phyloP scores from a whole-genome alignment of 2,329 filamentous ascomycete species.

The Tolypocladium guangdongense region DNA sequence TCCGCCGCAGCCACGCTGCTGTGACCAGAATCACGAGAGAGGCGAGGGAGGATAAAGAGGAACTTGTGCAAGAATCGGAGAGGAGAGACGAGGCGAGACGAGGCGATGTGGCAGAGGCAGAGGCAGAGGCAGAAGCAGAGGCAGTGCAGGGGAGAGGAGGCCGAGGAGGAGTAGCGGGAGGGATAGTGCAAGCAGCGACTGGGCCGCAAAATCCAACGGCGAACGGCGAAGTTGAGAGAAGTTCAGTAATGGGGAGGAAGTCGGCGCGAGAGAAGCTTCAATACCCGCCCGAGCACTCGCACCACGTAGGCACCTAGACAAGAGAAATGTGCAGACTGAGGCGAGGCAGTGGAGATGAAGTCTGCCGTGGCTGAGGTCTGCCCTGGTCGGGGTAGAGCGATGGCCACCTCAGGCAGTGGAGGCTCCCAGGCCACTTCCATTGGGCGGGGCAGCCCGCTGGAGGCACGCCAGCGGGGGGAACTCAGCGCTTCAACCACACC shows the following conservation, averaged over 20 bases:
- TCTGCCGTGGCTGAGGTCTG: background rate
- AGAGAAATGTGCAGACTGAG: background rate
- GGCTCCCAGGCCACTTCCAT: background rate
- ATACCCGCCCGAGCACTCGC: background rate
- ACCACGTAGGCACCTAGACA: background rate
- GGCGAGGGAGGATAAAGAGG: background rate
- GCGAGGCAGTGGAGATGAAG: background rate
- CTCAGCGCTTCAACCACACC: background rate
- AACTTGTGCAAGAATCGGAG: background rate
- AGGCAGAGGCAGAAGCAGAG: background rate
- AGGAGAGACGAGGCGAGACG: background rate
- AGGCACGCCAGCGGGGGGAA: background rate
- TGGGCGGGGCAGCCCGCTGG: background rate
- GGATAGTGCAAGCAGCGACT: background rate
- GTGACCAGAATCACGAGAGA: background rate
- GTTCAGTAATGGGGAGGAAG: background rate
- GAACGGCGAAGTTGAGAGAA: background rate
- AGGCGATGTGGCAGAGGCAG: background rate
- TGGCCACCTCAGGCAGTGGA: background rate
- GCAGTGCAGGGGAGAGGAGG: no score
- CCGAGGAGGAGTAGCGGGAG: background rate
- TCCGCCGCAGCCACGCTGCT: background rate
- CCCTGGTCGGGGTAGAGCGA: background rate
- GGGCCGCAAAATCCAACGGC: background rate
- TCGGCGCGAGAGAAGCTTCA: background rate